Evolutionary conservation across 2,329 filamentous ascomycete genomes (phyloP), one percentile per base, ranked within the genome.

Genomic region (Sporothrix schenckii): DNA sequence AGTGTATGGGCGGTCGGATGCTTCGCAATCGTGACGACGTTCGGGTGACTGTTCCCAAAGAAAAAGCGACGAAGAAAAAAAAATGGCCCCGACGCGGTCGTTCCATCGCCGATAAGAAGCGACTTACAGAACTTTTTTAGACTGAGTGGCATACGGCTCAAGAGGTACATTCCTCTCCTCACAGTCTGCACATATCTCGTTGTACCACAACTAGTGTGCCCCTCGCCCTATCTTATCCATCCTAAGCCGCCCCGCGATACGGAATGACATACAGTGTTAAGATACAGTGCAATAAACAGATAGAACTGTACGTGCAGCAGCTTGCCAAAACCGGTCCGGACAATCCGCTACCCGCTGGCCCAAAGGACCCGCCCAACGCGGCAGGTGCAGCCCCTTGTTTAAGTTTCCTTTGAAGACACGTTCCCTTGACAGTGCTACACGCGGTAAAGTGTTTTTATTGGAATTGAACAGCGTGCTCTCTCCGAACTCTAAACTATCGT

Each of bases 381-480:
- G 39, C 34, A 58, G 50, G 47, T n/a, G 65, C 50, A 34, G 44
- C 65, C 65, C 65, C 52, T 68, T 50, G 53, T 41, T 67, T 54
- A 30, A 41, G 66, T 69, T 69, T 66, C 65, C 19, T 27, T 52
- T 61, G 27, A 63, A 69, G 72, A 71, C 72, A 72, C 69, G 70
- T 49, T 69, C 61, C 53, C 61, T 19, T 19, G 27, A 44, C 30
- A 21, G 19, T n/a, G 21, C 44, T 69, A 34, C 41, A 44, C 16
- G 11, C 41, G 11, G 41, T 13, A 39, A 50, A 53, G n/a, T 66
- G 68, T 68, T 54, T 68, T 68, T 52, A 61, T 19, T 4, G 21
- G 68, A 70, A 63, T 69, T 71, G 68, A 69, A 71, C 65, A 71
- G 69, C 70, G 71, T 72, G 72, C 24, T 65, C 68, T 69, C 65